phyloP scores from a whole-genome alignment of 495 filamentous ascomycete genomes.

The Aspergillus hancockii region DNA sequence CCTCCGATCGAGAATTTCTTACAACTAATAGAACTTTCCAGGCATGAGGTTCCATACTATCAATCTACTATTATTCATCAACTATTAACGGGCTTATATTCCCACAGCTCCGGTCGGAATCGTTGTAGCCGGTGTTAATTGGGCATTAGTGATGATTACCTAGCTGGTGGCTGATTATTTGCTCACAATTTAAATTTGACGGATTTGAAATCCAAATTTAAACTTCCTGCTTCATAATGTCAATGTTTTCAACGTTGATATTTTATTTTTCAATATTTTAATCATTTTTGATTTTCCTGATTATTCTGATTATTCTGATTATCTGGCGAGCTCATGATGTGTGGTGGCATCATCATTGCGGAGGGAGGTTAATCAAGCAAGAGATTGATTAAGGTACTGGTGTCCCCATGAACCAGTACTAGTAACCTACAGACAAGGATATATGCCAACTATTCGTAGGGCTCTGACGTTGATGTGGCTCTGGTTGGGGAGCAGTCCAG shows the following conservation, averaged over 20 bases:
- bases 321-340: no score
- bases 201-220: no score
- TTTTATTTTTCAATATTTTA: no score
- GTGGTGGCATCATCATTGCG: no score
- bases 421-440: no score
- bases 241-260: no score
- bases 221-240: no score
- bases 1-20: conserved; percentile 1
- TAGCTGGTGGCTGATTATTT: neutral
- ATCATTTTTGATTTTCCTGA: no score
- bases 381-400: neutral
- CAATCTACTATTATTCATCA: conserved; percentile 4
- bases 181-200: neutral
- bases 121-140: neutral
- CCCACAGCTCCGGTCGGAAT: neutral
- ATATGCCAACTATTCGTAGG: no score
- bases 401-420: neutral
- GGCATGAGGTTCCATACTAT: conserved; percentile 3
- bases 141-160: neutral
- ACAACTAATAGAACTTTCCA: conserved; percentile 5
- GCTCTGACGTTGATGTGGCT: neutral
- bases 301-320: no score
- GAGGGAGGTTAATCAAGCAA: neutral
- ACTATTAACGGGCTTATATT: neutral
- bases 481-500: neutral